Conservation (phyloP, 2,329 filamentous ascomycete species). For the Coleophoma crateriformis region DNA sequence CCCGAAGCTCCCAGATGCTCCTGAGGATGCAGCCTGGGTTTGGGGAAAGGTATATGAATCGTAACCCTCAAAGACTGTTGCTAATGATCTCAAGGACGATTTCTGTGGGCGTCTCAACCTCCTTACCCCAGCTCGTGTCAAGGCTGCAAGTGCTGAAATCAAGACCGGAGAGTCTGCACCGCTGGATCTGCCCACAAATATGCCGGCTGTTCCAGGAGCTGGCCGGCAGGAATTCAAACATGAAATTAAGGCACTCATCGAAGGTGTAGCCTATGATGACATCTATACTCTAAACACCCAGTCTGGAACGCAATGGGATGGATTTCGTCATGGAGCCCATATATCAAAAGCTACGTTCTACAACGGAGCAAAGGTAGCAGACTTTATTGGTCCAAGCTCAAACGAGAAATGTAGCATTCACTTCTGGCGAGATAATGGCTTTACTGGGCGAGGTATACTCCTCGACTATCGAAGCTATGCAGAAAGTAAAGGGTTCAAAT, state of each 20-base stretch:
- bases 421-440: slow-evolving; percentile 30
- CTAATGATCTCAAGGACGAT: not conserved
- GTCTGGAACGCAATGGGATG: slow-evolving; percentile 50
- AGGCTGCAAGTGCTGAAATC: slow-evolving; percentile 32
- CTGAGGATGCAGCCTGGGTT: not conserved
- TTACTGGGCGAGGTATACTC: slow-evolving; percentile 48
- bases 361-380: slow-evolving; percentile 6
- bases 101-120: slow-evolving; percentile 34
- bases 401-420: slow-evolving; percentile 11
- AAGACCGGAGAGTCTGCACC: slow-evolving; percentile 30
- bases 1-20: not conserved
- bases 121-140: slow-evolving; percentile 33
- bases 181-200: slow-evolving; percentile 4
- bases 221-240: slow-evolving; percentile 24
- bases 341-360: slow-evolving; percentile 8
- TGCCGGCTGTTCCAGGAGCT: slow-evolving; percentile 27
- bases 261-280: slow-evolving; percentile 47
- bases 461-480: slow-evolving; percentile 40
- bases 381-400: slow-evolving; percentile 7
- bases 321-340: slow-evolving; percentile 33
- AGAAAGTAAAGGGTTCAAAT: slow-evolving; percentile 29
- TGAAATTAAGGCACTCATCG: slow-evolving; percentile 11
- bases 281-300: slow-evolving; percentile 52
- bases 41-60: not conserved
- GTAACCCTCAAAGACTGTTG: too few species aligned